phyloP scores from a whole-genome alignment of 1,284 basidiomycete species.

The Porogramme epimiltina region DNA sequence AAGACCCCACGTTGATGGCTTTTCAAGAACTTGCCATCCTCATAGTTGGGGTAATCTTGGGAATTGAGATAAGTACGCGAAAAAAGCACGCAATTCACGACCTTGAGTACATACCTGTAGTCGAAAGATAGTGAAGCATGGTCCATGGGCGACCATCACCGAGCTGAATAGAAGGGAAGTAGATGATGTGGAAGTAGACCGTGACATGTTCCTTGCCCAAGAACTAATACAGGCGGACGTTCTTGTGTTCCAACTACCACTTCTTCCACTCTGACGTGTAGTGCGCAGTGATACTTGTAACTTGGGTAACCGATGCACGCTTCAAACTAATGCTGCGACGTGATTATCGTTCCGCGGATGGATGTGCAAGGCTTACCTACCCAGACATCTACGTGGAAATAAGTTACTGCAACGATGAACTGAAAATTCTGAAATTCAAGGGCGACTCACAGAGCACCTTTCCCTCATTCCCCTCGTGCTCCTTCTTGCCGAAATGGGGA shows the following conservation, averaged over 20 bases:
- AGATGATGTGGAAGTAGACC: constrained; percentile 97
- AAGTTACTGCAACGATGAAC: constrained; percentile 8
- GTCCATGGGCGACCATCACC: constrained; percentile 95
- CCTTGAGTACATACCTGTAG: constrained; percentile 68
- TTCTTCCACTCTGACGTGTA: constrained; percentile 94
- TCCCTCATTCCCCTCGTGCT: constrained; percentile 83
- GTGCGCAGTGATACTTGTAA: constrained; percentile 97
- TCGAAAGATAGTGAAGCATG: constrained; percentile 91
- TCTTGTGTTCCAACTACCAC: constrained; percentile 96
- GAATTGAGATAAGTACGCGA: background rate
- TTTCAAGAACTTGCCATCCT: constrained; percentile 99
- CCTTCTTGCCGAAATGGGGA: constrained; percentile 70
- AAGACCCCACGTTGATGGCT: constrained; percentile 97
- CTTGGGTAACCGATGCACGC: constrained; percentile 96
- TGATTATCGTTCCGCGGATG: background rate
- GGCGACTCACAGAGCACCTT: constrained; percentile 90
- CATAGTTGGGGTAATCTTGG: constrained; percentile 96
- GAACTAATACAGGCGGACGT: constrained; percentile 96
- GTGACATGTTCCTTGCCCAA: constrained; percentile 99
- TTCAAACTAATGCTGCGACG: constrained; percentile 82
- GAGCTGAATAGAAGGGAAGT: constrained; percentile 90
- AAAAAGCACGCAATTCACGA: background rate
- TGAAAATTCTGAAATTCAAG: background rate
- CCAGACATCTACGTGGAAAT: constrained; percentile 74
- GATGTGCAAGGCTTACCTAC: constrained; percentile 45